Evolutionary conservation across 139 green algal genomes (phyloP).

Genomic region (Trebouxia sp.): DNA sequence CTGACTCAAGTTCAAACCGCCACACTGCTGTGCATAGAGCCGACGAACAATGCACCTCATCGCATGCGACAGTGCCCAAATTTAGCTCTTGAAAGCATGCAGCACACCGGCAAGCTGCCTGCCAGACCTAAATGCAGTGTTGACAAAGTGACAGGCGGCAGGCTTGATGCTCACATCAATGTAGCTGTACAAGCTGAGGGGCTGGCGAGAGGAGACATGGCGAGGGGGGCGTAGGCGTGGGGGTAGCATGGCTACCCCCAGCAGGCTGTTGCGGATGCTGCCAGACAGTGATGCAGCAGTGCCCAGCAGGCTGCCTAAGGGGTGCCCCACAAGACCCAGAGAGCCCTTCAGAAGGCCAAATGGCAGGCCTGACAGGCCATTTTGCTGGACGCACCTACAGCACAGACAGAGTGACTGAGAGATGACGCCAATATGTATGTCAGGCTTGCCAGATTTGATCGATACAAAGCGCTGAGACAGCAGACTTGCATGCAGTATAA

Average conservation of each 20-base stretch:
- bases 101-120: not conserved
- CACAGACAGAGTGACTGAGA: no score
- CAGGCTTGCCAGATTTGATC: no score
- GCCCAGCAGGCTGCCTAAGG: slow-evolving; percentile 48
- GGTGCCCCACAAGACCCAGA: slow-evolving; percentile 43
- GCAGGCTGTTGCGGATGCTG: slow-evolving; percentile 43
- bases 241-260: slow-evolving; percentile 27
- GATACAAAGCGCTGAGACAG: no score
- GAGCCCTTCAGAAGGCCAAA: slow-evolving; percentile 37
- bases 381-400: slow-evolving; percentile 24
- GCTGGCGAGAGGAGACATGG: slow-evolving; percentile 5
- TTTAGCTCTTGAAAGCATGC: not conserved
- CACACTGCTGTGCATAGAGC: not conserved
- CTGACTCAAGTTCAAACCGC: no score
- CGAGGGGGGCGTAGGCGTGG: slow-evolving; percentile 40
- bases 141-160: not conserved
- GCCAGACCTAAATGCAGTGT: not conserved
- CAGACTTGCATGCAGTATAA: no score
- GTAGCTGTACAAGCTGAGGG: slow-evolving; percentile 49
- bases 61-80: not conserved
- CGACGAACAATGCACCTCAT: not conserved
- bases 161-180: slow-evolving; percentile 31
- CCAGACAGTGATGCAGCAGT: slow-evolving; percentile 40
- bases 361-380: slow-evolving; percentile 41
- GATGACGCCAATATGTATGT: no score